Evolutionary conservation across 441 rosid species (phyloP).

Genomic region (Adansonia rubrostipa): DNA sequence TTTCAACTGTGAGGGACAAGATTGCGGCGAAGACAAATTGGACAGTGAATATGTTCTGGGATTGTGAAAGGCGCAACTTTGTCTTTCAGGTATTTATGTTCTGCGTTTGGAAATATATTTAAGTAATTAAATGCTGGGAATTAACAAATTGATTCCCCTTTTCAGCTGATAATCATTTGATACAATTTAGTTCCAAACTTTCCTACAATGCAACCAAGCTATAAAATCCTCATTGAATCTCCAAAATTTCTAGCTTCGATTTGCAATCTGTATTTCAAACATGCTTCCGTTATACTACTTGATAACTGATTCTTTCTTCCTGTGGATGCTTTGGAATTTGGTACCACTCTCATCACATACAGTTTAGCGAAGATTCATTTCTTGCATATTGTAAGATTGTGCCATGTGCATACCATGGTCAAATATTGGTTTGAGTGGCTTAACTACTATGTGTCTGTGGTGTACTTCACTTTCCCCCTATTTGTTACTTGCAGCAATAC

Average conservation of each 20-base stretch:
- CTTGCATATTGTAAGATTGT: background rate
- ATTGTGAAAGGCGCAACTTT: constrained; percentile 94
- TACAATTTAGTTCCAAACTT: too few relatives aligned
- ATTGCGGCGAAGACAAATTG: constrained; percentile 72
- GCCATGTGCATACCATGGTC: background rate
- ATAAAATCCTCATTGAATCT: background rate
- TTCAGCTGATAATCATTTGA: background rate
- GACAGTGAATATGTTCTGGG: constrained; percentile 92
- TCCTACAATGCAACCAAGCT: background rate
- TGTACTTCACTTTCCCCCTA: background rate
- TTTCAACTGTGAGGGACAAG: constrained; percentile 89
- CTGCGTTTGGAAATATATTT: background rate
- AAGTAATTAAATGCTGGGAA: background rate
- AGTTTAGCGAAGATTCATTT: background rate
- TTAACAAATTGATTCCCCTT: background rate
- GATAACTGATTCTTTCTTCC: background rate
- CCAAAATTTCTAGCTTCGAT: background rate
- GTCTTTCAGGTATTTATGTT: constrained; percentile 83
- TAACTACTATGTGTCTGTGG: background rate
- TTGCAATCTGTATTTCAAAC: constrained; percentile 1
- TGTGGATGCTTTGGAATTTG: background rate
- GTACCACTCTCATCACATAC: background rate
- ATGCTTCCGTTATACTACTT: background rate
- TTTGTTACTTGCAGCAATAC: constrained; percentile 60
- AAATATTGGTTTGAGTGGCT: background rate